Evolutionary conservation across 306 rosid species (phyloP).

Genomic region (Glycine soja): DNA sequence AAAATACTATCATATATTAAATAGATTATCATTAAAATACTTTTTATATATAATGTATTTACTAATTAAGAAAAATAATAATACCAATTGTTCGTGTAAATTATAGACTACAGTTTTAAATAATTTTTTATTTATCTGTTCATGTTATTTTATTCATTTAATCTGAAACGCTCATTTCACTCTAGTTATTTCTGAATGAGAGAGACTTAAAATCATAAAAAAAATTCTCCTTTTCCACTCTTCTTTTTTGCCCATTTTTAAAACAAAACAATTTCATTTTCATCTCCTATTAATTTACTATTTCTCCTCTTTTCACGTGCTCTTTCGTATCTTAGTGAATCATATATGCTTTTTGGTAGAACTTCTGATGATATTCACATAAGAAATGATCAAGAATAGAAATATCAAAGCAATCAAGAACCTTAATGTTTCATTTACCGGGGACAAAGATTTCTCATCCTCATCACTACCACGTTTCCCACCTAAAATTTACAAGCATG

Average conservation of each 20-base stretch:
- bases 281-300: background rate
- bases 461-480: constrained; percentile 32
- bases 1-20: too few relatives aligned
- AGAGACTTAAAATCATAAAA: background rate
- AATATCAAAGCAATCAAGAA: constrained; percentile 34
- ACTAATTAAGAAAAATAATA: too few relatives aligned
- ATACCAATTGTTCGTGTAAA: background rate
- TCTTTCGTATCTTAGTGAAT: background rate
- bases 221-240: background rate
- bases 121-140: background rate
- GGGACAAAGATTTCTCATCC: constrained; percentile 50
- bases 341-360: constrained; percentile 7
- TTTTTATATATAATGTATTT: too few relatives aligned
- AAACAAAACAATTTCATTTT: background rate
- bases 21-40: too few relatives aligned
- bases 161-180: background rate
- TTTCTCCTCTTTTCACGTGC: background rate
- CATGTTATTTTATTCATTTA: background rate
- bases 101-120: background rate
- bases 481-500: constrained; percentile 33
- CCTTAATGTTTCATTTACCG: constrained; percentile 42
- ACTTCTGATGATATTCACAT: background rate
- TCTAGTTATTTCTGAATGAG: background rate
- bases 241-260: background rate
- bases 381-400: constrained; percentile 33